phyloP scores from a whole-genome alignment of 164 flowering plant genomes.

The Umbellularia californica region DNA sequence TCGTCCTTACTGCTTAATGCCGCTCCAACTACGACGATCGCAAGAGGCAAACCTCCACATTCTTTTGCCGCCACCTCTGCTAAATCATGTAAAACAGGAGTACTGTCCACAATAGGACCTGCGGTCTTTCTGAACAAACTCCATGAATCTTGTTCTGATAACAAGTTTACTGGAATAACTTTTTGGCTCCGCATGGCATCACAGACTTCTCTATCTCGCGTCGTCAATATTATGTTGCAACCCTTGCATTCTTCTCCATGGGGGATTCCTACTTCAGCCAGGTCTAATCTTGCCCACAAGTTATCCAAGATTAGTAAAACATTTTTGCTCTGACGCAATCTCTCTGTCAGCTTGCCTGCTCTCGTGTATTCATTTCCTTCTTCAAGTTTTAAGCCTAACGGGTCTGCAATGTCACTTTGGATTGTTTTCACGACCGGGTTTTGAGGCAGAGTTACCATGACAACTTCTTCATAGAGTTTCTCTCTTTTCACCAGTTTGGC shows the following conservation, averaged over 20 bases:
- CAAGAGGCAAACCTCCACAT: constrained; percentile 30
- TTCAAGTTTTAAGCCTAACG: background rate
- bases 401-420: constrained; percentile 7
- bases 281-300: constrained; percentile 22
- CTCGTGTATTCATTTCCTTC: background rate
- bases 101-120: constrained; percentile 2
- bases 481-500: background rate
- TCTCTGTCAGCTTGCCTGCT: constrained; percentile 2
- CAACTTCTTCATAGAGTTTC: constrained; percentile 7
- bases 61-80: constrained; percentile 6
- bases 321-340: constrained; percentile 4
- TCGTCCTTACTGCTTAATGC: constrained; percentile 17
- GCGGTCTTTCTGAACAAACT: constrained; percentile 10
- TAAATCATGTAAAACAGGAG: background rate
- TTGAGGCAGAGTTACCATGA: constrained; percentile 6
- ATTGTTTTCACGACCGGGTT: background rate
- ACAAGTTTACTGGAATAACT: background rate
- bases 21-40: constrained; percentile 13
- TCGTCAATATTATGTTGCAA: constrained; percentile 21
- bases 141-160: constrained; percentile 19
- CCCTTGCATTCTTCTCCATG: background rate
- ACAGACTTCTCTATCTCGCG: constrained; percentile 14
- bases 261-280: constrained; percentile 26
- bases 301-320: constrained; percentile 33
- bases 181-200: constrained; percentile 2